phyloP scores from a whole-genome alignment of 31 red algal species.

The Endocladia muricata region DNA sequence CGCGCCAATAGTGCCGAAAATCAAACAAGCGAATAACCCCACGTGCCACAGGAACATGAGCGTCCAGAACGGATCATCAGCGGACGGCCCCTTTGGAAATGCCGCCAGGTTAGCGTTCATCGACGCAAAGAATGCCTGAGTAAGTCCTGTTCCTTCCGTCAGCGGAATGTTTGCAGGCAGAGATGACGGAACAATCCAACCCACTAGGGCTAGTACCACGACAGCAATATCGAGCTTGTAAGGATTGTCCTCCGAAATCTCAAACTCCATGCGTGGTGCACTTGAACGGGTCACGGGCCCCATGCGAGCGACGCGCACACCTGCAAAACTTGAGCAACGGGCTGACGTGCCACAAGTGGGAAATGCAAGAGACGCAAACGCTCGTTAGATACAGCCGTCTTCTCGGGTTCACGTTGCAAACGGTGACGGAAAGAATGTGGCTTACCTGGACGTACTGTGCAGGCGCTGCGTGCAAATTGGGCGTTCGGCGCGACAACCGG shows the following conservation, averaged over 20 bases:
- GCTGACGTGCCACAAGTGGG: background rate
- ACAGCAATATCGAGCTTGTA: conserved; percentile 81
- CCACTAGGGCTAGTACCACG: conserved; percentile 70
- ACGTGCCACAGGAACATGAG: conserved; percentile 76
- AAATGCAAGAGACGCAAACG: background rate
- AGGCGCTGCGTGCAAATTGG: background rate
- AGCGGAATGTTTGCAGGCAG: conserved; percentile 88
- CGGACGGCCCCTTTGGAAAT: conserved; percentile 86
- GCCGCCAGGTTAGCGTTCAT: conserved; percentile 74
- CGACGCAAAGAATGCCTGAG: conserved; percentile 92
- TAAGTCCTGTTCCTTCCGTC: conserved; percentile 77
- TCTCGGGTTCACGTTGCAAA: background rate
- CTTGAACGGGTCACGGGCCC: background rate
- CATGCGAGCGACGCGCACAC: background rate
- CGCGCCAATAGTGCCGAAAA: conserved; percentile 90
- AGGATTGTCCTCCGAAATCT: conserved; percentile 82
- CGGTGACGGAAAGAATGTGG: background rate
- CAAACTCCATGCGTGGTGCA: conserved; percentile 75
- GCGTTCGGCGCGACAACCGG: conserved; percentile 6
- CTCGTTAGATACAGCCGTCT: background rate
- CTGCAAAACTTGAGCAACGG: background rate
- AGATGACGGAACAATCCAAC: conserved; percentile 83
- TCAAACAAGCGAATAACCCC: conserved; percentile 80
- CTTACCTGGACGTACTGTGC: conserved; percentile 38
- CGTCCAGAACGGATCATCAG: conserved; percentile 91